A percentile compares a stretch with the other conserved stretches of the same genome.
Conservation (phyloP, 345 rosid genomes). For the Corchorus olitorius region DNA sequence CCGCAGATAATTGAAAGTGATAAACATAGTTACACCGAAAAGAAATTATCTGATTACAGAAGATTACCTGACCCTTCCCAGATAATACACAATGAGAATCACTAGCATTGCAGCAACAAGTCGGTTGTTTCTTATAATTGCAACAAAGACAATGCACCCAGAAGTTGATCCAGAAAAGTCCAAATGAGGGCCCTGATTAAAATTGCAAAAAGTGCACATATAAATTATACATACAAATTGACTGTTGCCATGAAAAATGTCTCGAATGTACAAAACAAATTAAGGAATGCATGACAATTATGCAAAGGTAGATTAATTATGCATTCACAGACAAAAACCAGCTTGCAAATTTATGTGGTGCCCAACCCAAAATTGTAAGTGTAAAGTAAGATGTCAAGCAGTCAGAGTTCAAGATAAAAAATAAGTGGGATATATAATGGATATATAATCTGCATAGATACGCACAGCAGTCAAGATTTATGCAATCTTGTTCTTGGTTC, state of each 20-base stretch:
- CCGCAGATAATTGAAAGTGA: no score
- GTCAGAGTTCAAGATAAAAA: not conserved
- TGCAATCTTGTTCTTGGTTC: not conserved
- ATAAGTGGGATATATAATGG: not conserved
- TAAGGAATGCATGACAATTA: not conserved
- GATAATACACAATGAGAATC: constrained; percentile 95
- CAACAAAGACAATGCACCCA: constrained; percentile 91
- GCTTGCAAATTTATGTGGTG: not conserved
- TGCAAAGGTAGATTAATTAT: not conserved
- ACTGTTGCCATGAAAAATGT: not conserved
- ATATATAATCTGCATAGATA: not conserved
- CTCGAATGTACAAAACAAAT: not conserved
- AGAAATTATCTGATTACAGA: no score
- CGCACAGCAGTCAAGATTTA: not conserved
- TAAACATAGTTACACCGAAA: no score
- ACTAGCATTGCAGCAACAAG: constrained; percentile 88
- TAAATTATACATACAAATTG: not conserved
- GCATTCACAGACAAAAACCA: not conserved
- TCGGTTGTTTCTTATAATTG: constrained; percentile 65
- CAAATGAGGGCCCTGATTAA: constrained; percentile 84
- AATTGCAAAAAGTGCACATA: no score
- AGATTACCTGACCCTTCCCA: constrained; percentile 83
- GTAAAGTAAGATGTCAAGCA: not conserved
- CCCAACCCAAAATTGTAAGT: not conserved
- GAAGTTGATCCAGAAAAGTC: constrained; percentile 90